Evolutionary conservation across 345 rosid species (phyloP), one percentile per base, ranked within the genome.

Genomic region (Litchi chinensis): DNA sequence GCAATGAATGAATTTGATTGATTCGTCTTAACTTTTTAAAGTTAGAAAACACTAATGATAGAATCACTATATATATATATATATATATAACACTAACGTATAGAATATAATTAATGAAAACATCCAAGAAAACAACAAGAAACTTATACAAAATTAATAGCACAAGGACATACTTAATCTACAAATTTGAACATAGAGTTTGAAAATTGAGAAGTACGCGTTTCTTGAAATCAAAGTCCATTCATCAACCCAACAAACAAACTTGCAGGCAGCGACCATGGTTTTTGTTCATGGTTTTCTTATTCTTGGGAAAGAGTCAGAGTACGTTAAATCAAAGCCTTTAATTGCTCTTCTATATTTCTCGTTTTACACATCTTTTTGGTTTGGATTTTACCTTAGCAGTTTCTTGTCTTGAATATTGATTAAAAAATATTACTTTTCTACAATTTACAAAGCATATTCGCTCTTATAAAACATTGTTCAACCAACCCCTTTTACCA

Each of bases 61-160:
- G 28, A 26, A 26, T 26, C 28, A 26, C 37, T 32, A 32, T 32
- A 32, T 32, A 52, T 52, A 52, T 4, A 52, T 50, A 48, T 48
- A 48, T 13, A 52, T 52, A 52, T 52, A 5, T 0, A 52, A 3
- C 57, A 7, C 15, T 3, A 26, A 26, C 28, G 1, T 26, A 26
- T 54, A 54, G 59, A 5, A 54, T 16, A 1, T 0, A 54, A 54
- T 54, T 15, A 54, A 60, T 60, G 65, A 68, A 83, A 41, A 62
- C 12, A 48, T 26, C 69, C 72, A 67, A 60, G 80, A 83, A 76
- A 71, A 16, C 63, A 39, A 43, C 40, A 56, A 72, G 83, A 83
- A 80, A 63, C 1, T 80, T 15, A 22, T 41, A 6, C 65, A 77
- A 75, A 77, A 54, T 57, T 54, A 54, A 13, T 50, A 24, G 50